A percentile compares a stretch with the other conserved stretches of the same genome.
phyloP scores from a whole-genome alignment of 768 basidiomycete genomes.

The Kwoniella dejecticola region DNA sequence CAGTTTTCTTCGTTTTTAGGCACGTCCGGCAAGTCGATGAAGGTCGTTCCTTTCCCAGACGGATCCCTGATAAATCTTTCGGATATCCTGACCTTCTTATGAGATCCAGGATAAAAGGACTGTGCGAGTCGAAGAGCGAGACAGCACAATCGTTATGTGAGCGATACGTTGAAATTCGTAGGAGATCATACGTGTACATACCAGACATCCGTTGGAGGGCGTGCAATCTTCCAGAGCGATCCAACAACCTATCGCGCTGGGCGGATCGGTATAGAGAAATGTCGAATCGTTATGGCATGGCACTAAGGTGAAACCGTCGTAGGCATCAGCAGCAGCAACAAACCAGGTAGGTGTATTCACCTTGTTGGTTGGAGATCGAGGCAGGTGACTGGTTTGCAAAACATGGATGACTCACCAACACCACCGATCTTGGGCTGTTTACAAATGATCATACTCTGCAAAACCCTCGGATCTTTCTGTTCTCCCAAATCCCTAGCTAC shows the following conservation, averaged over 20 bases:
- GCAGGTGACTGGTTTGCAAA: too few species aligned
- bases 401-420: constrained; percentile 76
- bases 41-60: constrained; percentile 70
- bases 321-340: too few species aligned
- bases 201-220: constrained; percentile 53
- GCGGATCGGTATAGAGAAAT: constrained; percentile 84
- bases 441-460: constrained; percentile 94
- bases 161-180: not conserved
- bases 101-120: constrained; percentile 72
- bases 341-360: too few species aligned
- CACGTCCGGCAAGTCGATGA: constrained; percentile 63
- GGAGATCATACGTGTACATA: constrained; percentile 16
- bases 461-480: constrained; percentile 79
- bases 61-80: constrained; percentile 83
- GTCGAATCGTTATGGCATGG: constrained; percentile 89
- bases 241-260: constrained; percentile 93
- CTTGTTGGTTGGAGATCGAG: too few species aligned
- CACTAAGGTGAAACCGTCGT: constrained; percentile 59
- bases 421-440: constrained; percentile 93
- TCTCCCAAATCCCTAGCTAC: constrained; percentile 77
- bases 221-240: constrained; percentile 91
- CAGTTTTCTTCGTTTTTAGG: constrained; percentile 47
- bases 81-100: constrained; percentile 69
- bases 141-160: not conserved
- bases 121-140: too few species aligned